Base-by-base conservation (phyloP, 768 basidiomycete genomes). In the Tylopilus felleus region DNA sequence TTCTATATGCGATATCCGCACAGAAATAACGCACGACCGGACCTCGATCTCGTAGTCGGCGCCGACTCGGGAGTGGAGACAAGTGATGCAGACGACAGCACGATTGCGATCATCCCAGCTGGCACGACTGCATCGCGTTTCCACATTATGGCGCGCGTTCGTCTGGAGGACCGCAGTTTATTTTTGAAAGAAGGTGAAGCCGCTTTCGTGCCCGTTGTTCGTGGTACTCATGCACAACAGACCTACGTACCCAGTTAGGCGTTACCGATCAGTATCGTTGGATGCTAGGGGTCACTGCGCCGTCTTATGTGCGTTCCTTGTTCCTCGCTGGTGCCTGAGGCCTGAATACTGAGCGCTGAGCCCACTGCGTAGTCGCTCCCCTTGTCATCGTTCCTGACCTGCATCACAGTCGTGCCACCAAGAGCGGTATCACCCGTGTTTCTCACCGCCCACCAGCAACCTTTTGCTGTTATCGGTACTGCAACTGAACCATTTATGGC, bases 401-500 rank as follows among this genome's bases (percentile, higher is more conserved):
- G 70, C 36, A 49, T 74, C 10, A 73, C 74, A 3, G 70, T 77
- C 27, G 64, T 73, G n/a, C 70, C 74, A 1, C 73, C 76, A 5
- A 64, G 63, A 27, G 52, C 66, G 3, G 58, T 77, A n/a, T 59
- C 64, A 10, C 59, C 60, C 2, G 43, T 65, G 5, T 70, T 73
- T 19, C 59, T 77, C 25, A 68, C 60, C 10, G 58, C 73, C 27
- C 62, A 63, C 19, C 67, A 66, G 16, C 72, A 71, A 22, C 76
- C 79, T 17, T 80, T 77, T 48, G 68, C 70, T 19, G 66, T 74
- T 3, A 64, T 72, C 6, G 68, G 75, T 49, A 76, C 74, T 17
- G 69, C 78, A 17, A 73, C 77, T 52, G 70, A 67, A 47, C 75
- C 79, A 0, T 80, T 80, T 52, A 70, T 79, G 44, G 78, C 78